Conservation (phyloP, 306 rosid species). For the Dalbergia cultrata region DNA sequence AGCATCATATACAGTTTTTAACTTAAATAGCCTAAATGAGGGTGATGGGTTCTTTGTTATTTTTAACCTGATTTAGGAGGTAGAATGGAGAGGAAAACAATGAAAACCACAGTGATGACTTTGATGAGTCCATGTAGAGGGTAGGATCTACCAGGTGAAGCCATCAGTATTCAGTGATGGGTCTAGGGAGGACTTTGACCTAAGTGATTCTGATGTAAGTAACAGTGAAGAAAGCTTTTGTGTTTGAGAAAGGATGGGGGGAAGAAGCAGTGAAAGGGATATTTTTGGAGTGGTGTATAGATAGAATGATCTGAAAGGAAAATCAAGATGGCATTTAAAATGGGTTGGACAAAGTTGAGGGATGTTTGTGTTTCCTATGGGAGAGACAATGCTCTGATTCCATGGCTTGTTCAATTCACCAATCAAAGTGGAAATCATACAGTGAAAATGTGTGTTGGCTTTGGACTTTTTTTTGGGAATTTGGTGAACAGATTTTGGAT, state of each 20-base stretch:
- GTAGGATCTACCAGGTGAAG: conserved; percentile 51
- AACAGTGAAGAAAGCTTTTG: conserved; percentile 51
- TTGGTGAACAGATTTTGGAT: conserved; percentile 55
- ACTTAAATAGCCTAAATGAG: conserved; percentile 18
- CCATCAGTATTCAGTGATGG: conserved; percentile 50
- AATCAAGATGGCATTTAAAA: conserved; percentile 2
- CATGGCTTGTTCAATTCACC: conserved; percentile 55
- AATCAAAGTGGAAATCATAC: conserved; percentile 45
- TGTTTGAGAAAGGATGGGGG: conserved; percentile 37
- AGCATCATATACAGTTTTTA: background rate
- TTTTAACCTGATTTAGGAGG: conserved; percentile 69
- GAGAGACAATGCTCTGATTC: conserved; percentile 64
- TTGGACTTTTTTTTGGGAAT: conserved; percentile 55
- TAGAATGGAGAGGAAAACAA: conserved; percentile 61
- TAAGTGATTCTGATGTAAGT: conserved; percentile 47
- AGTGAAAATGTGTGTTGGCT: conserved; percentile 44
- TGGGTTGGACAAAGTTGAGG: conserved; percentile 47
- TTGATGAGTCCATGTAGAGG: conserved; percentile 56
- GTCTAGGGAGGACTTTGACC: background rate
- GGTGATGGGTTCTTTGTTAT: background rate
- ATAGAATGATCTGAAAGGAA: conserved; percentile 1
- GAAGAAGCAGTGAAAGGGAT: conserved; percentile 36
- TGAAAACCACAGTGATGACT: conserved; percentile 65
- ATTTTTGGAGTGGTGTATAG: conserved; percentile 14
- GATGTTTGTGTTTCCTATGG: conserved; percentile 59